Evolutionary conservation across 495 filamentous ascomycete genomes (phyloP).

Genomic region (Oidiodendron maius): DNA sequence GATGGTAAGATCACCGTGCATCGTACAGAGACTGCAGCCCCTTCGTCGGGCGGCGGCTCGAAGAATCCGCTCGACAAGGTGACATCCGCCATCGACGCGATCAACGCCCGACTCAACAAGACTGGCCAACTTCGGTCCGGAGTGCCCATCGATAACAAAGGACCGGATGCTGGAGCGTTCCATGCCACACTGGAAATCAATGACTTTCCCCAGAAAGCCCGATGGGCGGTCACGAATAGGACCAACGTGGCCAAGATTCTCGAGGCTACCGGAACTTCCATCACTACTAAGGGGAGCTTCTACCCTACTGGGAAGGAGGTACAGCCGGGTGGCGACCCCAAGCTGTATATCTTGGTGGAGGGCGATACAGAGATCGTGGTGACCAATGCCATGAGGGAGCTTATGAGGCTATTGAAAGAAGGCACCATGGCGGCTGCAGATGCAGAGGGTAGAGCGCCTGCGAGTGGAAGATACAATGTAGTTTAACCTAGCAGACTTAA

Average conservation of each 20-base stretch:
- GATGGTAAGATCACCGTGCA: slow-evolving; percentile 71
- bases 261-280: slow-evolving; percentile 89
- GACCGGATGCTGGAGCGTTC: slow-evolving; percentile 94
- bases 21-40: slow-evolving; percentile 55
- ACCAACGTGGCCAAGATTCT: slow-evolving; percentile 99
- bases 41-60: slow-evolving; percentile 29
- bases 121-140: slow-evolving; percentile 82
- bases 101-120: slow-evolving; percentile 79
- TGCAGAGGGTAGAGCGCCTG: slow-evolving; percentile 70
- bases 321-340: slow-evolving; percentile 65
- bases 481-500: slow-evolving; percentile 33
- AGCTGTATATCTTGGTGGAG: slow-evolving; percentile 95
- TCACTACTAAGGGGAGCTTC: slow-evolving; percentile 94
- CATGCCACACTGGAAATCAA: slow-evolving; percentile 98
- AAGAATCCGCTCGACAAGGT: slow-evolving; percentile 82
- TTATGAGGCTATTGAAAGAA: slow-evolving; percentile 82
- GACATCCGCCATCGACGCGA: slow-evolving; percentile 74
- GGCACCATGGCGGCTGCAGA: slow-evolving; percentile 89
- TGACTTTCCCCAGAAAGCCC: slow-evolving; percentile 97
- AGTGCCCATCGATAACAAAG: slow-evolving; percentile 97
- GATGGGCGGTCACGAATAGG: slow-evolving; percentile 97
- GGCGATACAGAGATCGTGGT: slow-evolving; percentile 94
- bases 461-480: slow-evolving; percentile 85
- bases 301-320: slow-evolving; percentile 80
- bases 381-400: slow-evolving; percentile 83